These are phyloP conservation scores for Globisporangium cederbergense DNA, from an alignment of 352 stramenopile genomes.

Conservation along the genomic window DNA sequence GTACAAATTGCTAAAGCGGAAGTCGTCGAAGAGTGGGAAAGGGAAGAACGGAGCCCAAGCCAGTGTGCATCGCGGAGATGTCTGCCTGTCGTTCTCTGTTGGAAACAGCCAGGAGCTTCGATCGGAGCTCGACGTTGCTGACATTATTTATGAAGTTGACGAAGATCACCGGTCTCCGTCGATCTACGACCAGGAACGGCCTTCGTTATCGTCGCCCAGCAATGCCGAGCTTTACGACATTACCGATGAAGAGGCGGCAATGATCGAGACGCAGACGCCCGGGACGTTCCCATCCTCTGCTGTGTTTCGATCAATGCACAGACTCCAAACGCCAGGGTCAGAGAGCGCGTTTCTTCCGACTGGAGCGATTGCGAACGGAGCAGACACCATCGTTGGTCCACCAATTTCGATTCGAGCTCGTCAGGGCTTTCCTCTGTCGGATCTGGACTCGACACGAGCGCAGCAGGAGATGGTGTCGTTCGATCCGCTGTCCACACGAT, in stretches of 20 bases:
- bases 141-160: slow-evolving; percentile 29
- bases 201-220: slow-evolving; percentile 27
- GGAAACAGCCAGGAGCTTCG: slow-evolving; percentile 78
- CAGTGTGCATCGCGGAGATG: slow-evolving; percentile 68
- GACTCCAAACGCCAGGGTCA: slow-evolving; percentile 60
- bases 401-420: slow-evolving; percentile 42
- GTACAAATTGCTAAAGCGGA: slow-evolving; percentile 84
- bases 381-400: slow-evolving; percentile 19
- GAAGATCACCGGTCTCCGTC: slow-evolving; percentile 27
- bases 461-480: slow-evolving; percentile 54
- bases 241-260: slow-evolving; percentile 39
- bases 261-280: slow-evolving; percentile 28
- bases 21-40: slow-evolving; percentile 57
- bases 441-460: slow-evolving; percentile 49
- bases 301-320: slow-evolving; percentile 57
- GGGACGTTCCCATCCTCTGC: slow-evolving; percentile 48
- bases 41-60: slow-evolving; percentile 35
- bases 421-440: slow-evolving; percentile 41
- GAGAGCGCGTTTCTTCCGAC: slow-evolving; percentile 18
- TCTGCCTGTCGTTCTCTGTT: slow-evolving; percentile 80
- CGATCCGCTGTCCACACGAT: slow-evolving; percentile 64
- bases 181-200: slow-evolving; percentile 19
- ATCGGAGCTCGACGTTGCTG: slow-evolving; percentile 50
- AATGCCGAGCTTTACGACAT: slow-evolving; percentile 38
- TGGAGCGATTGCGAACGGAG: slow-evolving; percentile 18